These are phyloP conservation scores for Sordariomycetes sp. DNA, from an alignment of 2,329 filamentous ascomycete species.

Conservation along the genomic window DNA sequence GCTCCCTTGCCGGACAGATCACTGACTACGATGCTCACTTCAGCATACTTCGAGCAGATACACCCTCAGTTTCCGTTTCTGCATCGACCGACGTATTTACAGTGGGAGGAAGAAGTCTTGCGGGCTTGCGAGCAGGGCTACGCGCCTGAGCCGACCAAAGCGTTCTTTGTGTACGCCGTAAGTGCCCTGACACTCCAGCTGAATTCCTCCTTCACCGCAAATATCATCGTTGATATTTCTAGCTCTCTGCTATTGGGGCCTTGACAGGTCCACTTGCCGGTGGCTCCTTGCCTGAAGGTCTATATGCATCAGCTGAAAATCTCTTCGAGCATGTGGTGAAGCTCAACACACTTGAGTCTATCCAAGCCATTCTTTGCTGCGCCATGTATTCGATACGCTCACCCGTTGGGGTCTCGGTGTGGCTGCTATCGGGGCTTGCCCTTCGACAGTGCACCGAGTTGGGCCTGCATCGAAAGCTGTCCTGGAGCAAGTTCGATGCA, in stretches of 20 bases:
- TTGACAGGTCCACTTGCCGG: not conserved
- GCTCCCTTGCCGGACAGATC: constrained; percentile 1
- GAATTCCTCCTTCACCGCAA: no score
- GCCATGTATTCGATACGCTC: constrained; percentile 21
- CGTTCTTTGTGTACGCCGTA: constrained; percentile 12
- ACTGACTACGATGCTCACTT: constrained; percentile 7
- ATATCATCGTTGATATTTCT: no score
- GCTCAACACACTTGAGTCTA: constrained; percentile 17
- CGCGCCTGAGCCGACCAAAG: not conserved
- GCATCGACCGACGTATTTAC: constrained; percentile 20
- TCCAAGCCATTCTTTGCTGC: constrained; percentile 21
- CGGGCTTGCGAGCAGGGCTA: constrained; percentile 1
- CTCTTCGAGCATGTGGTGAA: constrained; percentile 10
- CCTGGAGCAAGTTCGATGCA: not conserved
- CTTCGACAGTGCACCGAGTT: constrained; percentile 21
- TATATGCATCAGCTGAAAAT: constrained; percentile 12
- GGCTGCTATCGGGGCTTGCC: constrained; percentile 16
- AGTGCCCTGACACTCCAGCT: no score
- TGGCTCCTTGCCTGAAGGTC: constrained; percentile 2
- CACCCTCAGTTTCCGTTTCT: constrained; percentile 27
- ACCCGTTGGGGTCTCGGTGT: constrained; percentile 15
- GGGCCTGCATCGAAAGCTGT: constrained; percentile 15
- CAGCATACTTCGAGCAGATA: constrained; percentile 25
- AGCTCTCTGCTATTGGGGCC: constrained; percentile 4
- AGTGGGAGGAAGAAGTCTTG: constrained; percentile 17